phyloP scores from a whole-genome alignment of 768 basidiomycete genomes.

The Rhodotorula kratochvilovae region DNA sequence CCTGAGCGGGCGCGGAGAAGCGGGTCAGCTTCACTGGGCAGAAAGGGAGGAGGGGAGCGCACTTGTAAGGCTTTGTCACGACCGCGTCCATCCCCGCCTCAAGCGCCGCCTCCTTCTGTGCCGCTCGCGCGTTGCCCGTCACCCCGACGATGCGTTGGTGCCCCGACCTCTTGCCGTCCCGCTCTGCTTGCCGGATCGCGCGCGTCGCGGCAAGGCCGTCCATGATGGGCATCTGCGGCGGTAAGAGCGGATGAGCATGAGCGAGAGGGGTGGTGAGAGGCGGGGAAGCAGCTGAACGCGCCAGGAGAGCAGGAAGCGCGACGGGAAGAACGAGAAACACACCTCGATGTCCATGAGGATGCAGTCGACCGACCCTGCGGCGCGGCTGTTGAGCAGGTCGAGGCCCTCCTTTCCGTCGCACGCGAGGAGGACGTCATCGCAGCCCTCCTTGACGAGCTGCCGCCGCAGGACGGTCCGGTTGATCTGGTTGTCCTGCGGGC shows the following conservation, averaged over 20 bases:
- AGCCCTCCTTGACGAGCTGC: constrained; percentile 28
- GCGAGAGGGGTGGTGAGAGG: not conserved
- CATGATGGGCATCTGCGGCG: constrained; percentile 33
- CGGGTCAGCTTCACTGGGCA: not conserved
- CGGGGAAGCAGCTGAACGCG: not conserved
- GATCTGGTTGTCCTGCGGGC: constrained; percentile 31
- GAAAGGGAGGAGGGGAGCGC: not conserved
- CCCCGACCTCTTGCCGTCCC: not conserved
- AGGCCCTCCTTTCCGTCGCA: constrained; percentile 28
- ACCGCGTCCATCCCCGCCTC: constrained; percentile 39
- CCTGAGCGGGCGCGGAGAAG: not conserved
- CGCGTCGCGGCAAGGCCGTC: constrained; percentile 39
- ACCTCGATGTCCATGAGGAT: constrained; percentile 39
- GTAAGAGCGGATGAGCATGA: not conserved
- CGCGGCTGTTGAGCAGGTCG: not conserved
- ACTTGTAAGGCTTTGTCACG: constrained; percentile 42
- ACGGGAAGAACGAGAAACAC: too few relatives aligned
- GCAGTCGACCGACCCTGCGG: constrained; percentile 21
- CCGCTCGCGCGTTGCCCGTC: constrained; percentile 41
- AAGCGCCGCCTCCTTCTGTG: constrained; percentile 37
- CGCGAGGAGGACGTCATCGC: constrained; percentile 17
- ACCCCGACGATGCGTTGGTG: constrained; percentile 37
- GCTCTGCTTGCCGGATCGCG: constrained; percentile 27
- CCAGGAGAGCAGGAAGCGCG: too few relatives aligned
- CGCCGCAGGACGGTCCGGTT: constrained; percentile 28